Conservation (phyloP, 2,329 filamentous ascomycete species). For the Madurella fahalii region DNA sequence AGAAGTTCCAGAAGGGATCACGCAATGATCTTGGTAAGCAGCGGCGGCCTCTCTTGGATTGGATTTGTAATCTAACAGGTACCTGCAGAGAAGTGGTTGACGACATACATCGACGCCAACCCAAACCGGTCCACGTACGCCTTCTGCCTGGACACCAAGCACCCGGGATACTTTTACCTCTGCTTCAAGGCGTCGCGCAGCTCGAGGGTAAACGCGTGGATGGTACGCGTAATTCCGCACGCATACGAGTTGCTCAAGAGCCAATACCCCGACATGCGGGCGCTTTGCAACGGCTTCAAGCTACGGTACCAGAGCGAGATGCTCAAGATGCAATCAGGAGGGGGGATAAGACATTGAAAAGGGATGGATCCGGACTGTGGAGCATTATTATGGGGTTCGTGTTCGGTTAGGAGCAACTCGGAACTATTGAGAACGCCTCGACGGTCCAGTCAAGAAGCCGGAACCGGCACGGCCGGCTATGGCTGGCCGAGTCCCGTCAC, state of each 20-base stretch:
- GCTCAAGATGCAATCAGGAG: slow-evolving; percentile 50
- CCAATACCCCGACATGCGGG: slow-evolving; percentile 90
- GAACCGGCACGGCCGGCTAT: too few species aligned
- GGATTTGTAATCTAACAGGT: slow-evolving; percentile 23
- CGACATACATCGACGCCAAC: slow-evolving; percentile 93
- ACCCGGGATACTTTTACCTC: slow-evolving; percentile 90
- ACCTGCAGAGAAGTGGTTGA: slow-evolving; percentile 75
- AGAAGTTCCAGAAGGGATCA: slow-evolving; percentile 84
- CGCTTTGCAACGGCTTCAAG: slow-evolving; percentile 97
- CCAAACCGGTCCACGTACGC: slow-evolving; percentile 89
- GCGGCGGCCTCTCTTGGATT: background rate
- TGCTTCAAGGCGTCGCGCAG: slow-evolving; percentile 89
- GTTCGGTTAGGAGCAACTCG: too few species aligned
- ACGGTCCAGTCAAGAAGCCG: too few species aligned
- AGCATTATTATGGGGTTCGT: background rate
- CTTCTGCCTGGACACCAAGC: slow-evolving; percentile 89
- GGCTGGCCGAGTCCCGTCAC: too few species aligned
- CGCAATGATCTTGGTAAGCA: slow-evolving; percentile 76
- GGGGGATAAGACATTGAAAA: slow-evolving; percentile 14
- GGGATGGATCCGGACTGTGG: background rate
- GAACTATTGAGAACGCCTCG: too few species aligned
- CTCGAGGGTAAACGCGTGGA: slow-evolving; percentile 71
- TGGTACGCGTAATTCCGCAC: slow-evolving; percentile 86
- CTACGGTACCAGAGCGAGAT: slow-evolving; percentile 66
- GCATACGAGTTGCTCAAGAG: slow-evolving; percentile 88